A percentile compares a stretch with the other conserved stretches of the same genome.
phyloP scores from a whole-genome alignment of 441 rosid species.

The Gossypium schwendimanii region DNA sequence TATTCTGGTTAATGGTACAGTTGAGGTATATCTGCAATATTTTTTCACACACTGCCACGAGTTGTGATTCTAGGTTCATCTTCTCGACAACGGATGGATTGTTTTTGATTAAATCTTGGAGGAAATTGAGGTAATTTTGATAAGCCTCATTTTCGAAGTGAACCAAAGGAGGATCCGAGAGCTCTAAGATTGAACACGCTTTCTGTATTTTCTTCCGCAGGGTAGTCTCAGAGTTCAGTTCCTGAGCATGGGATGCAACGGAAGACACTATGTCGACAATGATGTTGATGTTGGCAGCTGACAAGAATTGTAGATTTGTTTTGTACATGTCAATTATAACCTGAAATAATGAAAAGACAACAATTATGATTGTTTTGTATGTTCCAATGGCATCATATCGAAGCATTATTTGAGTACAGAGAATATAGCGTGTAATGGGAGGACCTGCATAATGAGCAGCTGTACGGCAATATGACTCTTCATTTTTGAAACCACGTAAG shows the following conservation, averaged over 20 bases:
- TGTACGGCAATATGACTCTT: constrained; percentile 80
- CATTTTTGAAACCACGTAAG: constrained; percentile 78
- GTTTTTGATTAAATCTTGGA: constrained; percentile 40
- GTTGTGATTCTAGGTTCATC: constrained; percentile 47
- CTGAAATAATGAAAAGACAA: constrained; percentile 36
- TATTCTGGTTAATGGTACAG: constrained; percentile 31
- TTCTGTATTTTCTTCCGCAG: constrained; percentile 68
- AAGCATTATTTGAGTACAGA: neutral
- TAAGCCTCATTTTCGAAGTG: constrained; percentile 86
- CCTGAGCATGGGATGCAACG: constrained; percentile 62
- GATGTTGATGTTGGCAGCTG: constrained; percentile 36
- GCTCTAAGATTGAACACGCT: constrained; percentile 65
- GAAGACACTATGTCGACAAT: constrained; percentile 53
- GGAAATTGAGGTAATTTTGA: constrained; percentile 61
- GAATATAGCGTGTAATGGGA: constrained; percentile 12
- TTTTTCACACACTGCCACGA: constrained; percentile 49
- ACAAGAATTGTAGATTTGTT: constrained; percentile 41
- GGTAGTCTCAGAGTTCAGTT: constrained; percentile 47
- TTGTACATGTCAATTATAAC: constrained; percentile 64
- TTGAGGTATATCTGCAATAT: constrained; percentile 62
- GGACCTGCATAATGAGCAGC: constrained; percentile 73
- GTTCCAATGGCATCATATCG: neutral
- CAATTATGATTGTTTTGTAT: neutral
- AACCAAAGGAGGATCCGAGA: constrained; percentile 77
- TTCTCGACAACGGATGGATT: constrained; percentile 41